Percentiles rank a stretch among this genome's conserved stretches.
These are phyloP conservation scores for Erythrophleum fordii DNA, from an alignment of 306 rosid species.

Conservation along the genomic window DNA sequence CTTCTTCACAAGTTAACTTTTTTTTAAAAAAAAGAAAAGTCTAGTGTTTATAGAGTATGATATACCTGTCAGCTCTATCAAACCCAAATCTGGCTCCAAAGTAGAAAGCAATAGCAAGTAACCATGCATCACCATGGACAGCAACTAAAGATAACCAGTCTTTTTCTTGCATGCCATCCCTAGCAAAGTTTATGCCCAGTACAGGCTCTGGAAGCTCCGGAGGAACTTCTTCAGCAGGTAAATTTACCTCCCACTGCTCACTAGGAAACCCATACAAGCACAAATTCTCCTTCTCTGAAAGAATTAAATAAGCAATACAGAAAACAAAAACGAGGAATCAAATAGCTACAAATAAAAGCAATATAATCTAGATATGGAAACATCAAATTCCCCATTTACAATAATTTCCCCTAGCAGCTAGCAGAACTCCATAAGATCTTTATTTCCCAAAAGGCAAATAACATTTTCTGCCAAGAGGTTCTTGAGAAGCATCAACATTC, in stretches of 20 bases:
- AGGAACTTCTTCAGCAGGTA: conserved; percentile 98
- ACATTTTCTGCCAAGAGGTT: background rate
- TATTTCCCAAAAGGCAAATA: background rate
- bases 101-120: conserved; percentile 88
- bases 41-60: background rate
- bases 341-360: conserved; percentile 13
- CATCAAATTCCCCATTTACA: conserved; percentile 15
- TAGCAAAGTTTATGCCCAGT: conserved; percentile 90
- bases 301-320: conserved; percentile 31
- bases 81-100: conserved; percentile 96
- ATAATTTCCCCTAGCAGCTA: conserved; percentile 1
- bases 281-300: conserved; percentile 92
- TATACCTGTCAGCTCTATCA: conserved; percentile 81
- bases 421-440: conserved; percentile 14
- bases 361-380: conserved; percentile 4
- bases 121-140: conserved; percentile 97
- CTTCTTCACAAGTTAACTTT: background rate
- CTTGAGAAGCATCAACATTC: conserved; percentile 30
- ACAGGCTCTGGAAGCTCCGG: conserved; percentile 98
- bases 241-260: conserved; percentile 96
- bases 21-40: conserved; percentile 21
- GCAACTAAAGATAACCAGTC: conserved; percentile 93
- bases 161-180: conserved; percentile 94
- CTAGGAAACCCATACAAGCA: conserved; percentile 86
- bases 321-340: conserved; percentile 31